phyloP scores from a whole-genome alignment of 2,329 filamentous ascomycete genomes.

The Trichoderma citrinoviride region DNA sequence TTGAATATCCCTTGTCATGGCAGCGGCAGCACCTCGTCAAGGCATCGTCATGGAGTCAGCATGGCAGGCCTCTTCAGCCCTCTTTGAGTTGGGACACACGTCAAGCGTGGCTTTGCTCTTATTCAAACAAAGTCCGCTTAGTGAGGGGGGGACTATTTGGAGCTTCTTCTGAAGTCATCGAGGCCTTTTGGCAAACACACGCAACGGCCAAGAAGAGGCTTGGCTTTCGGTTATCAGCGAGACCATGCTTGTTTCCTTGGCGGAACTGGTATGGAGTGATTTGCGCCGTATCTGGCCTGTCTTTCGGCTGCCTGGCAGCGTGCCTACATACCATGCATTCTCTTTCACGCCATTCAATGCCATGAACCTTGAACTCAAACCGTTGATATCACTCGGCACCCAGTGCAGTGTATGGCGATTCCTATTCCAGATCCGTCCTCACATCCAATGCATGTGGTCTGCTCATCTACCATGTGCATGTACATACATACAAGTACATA shows the following conservation, averaged over 20 bases:
- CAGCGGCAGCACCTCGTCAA: neutral
- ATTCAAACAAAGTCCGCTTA: constrained; percentile 1
- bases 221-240: neutral
- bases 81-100: neutral
- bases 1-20: neutral
- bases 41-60: neutral
- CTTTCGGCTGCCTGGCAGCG: neutral
- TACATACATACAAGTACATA: neutral
- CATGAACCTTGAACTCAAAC: neutral
- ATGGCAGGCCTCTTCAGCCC: neutral
- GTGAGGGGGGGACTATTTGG: neutral
- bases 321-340: too few species aligned
- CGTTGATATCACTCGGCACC: neutral
- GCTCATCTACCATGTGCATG: neutral
- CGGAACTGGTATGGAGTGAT: constrained; percentile 9
- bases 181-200: neutral
- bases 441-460: neutral
- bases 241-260: neutral
- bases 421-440: neutral
- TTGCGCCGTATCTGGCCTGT: constrained; percentile 3
- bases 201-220: too few species aligned
- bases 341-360: too few species aligned
- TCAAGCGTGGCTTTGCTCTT: neutral
- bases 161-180: neutral
- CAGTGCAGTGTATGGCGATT: constrained; percentile 7